Conservation (phyloP, 306 rosid genomes). For the Crotalaria pallida region DNA sequence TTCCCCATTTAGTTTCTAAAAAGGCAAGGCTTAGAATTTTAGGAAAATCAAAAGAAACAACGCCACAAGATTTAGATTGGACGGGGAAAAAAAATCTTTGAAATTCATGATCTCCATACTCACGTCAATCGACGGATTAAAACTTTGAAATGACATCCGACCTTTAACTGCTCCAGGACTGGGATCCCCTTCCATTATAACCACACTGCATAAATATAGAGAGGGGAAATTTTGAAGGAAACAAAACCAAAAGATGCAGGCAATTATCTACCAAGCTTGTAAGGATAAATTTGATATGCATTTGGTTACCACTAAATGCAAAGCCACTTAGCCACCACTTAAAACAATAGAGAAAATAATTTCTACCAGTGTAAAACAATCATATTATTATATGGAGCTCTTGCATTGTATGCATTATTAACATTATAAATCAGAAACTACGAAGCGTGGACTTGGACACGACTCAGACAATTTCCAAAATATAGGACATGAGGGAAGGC, state of each 20-base stretch:
- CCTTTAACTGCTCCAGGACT: slow-evolving; percentile 77
- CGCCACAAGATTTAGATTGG: not conserved
- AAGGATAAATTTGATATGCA: not conserved
- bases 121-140: slow-evolving; percentile 92
- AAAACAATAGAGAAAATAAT: not conserved
- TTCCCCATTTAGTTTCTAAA: slow-evolving; percentile 78
- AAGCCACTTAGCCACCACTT: not conserved
- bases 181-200: slow-evolving; percentile 89
- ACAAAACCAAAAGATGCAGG: not conserved
- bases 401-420: not conserved
- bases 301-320: not conserved
- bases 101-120: slow-evolving; percentile 42
- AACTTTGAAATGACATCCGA: slow-evolving; percentile 80
- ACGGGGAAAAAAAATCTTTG: not conserved
- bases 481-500: too few species aligned
- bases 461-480: too few species aligned
- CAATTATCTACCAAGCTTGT: not conserved
- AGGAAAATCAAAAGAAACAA: not conserved
- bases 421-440: not conserved
- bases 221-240: not conserved
- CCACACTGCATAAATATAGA: slow-evolving; percentile 45
- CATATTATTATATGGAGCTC: not conserved
- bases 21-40: slow-evolving; percentile 30
- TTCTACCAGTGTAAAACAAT: not conserved
- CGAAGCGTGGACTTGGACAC: not conserved